Base-by-base conservation (phyloP, 2,329 filamentous ascomycete species). In the Aspergillus pseudoterreus region DNA sequence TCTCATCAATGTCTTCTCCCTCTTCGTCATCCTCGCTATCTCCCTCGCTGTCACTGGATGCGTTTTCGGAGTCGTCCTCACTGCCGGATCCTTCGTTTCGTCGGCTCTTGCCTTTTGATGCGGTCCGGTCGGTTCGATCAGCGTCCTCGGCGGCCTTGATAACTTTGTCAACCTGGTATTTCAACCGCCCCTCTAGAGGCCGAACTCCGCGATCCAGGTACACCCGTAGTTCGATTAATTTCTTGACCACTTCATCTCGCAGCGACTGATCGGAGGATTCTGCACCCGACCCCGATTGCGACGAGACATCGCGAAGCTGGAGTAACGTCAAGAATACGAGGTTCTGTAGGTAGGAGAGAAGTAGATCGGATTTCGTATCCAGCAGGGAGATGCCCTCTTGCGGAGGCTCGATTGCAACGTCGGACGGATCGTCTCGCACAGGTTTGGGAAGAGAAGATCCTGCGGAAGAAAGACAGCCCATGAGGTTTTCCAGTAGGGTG, bases 141-240 rank as follows among this genome's bases (percentile, higher is more conserved):
- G 64, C 61, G 54, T 74, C 66, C 55, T 95, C 88, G 33, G 91
- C 91, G 0, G 90, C 89, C 57, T 90, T 87, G 17, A 99, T 79
- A 22, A 96, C 91, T 67, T 95, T 94, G 71, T 97, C 92, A 63
- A 99, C 90, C 68, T 96, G 92, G 72, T 96, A 99, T 59, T 91
- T 92, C 55, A 99, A 75, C 62, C 92, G 88, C 59, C 87, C 87
- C 72, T 99, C 95, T 14, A 97, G 75, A 0, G 94, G 94, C 14
- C 89, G 84, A 3, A 96, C 88, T 58, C 94, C 95, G 67, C 91
- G 91, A 65, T 99, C 95, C 1, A 99, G 78, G 68, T 95, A 97
- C 1, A 96, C 79, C n/a, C 92, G 83, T 47, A 96, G 77, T 70
- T 96, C 91, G 15, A 92, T 84, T n/a, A 99, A 80, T 67, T 95